Evolutionary conservation across 2,329 filamentous ascomycete genomes (phyloP), one percentile per base, ranked within the genome.

Genomic region (Fusarium sp.): DNA sequence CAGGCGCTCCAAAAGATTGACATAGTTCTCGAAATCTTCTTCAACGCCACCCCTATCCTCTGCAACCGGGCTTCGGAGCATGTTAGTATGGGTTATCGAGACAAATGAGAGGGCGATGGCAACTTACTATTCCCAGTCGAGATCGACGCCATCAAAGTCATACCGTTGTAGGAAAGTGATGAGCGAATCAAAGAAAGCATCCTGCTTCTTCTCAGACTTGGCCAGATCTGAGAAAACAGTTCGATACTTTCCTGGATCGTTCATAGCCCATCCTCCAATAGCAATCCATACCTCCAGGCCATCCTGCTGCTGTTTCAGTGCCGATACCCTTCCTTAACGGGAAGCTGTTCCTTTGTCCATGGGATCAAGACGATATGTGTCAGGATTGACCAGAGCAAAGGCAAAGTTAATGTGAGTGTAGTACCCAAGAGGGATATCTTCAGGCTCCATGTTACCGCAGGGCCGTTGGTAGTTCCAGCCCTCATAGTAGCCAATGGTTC

Each of bases 351-450:
- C 2, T 26, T 28, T 0, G 78, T 47, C 48, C 34, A 45, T 62
- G 0, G 63, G 52, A 1, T 32, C 54, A 4, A 83, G 71, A 0
- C 72, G 56, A 39, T 80, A 83, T 0, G 78, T 79, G 0, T 47
- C 45, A 0, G 82, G 81, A 28, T 84, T 72, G 30, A 84, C 72
- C 0, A 68, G 57, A 0, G 80, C 76, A 57, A 83, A 85, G 0
- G 81, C 76, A 61, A 80, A 83, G 59, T 80, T 81, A 57, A 83
- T 58, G 24, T 83, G 80, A 0, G 82, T 82, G 32, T 79, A 81
- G 18, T 60, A 20, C 45, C 78, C 9, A 0, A 68, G 14, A 2
- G 70, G 71, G 5, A 82, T 76, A 0, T 75, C 63, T 1, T 78
- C 77, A 3, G 81, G 79, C 12, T 44, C 30, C 55, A 81, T 56